These are phyloP conservation scores for Xanthoparmelia taractica DNA, from an alignment of 495 filamentous ascomycete genomes.

Conservation along the genomic window DNA sequence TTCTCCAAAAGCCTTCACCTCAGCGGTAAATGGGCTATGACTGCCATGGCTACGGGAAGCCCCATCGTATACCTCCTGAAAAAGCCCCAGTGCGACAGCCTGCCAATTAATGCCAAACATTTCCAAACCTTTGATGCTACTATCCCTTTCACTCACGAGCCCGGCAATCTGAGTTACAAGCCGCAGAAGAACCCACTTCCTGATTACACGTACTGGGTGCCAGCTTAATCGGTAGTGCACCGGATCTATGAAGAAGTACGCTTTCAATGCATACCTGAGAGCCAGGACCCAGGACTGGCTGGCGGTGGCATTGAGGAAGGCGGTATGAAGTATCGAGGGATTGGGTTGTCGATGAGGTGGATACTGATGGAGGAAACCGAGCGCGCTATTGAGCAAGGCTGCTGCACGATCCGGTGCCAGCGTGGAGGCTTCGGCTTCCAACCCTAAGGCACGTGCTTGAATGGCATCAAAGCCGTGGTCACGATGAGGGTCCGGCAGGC, in stretches of 20 bases:
- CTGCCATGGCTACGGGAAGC: constrained; percentile 47
- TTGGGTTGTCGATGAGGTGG: constrained; percentile 38
- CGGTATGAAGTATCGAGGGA: constrained; percentile 35
- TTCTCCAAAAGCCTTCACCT: constrained; percentile 29
- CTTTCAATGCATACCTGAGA: constrained; percentile 36
- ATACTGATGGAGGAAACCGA: constrained; percentile 31
- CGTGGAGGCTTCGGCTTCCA: constrained; percentile 26
- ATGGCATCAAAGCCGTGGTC: constrained; percentile 12
- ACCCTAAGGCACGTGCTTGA: constrained; percentile 21
- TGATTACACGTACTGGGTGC: constrained; percentile 40
- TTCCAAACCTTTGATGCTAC: background rate
- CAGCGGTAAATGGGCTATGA: constrained; percentile 41
- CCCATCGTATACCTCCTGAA: constrained; percentile 1
- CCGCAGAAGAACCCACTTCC: constrained; percentile 38
- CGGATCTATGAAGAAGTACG: constrained; percentile 36
- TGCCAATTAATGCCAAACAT: constrained; percentile 16
- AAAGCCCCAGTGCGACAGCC: constrained; percentile 1
- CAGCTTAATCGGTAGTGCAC: constrained; percentile 29
- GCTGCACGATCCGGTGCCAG: constrained; percentile 27
- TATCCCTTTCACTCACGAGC: constrained; percentile 7
- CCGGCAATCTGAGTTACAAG: constrained; percentile 31
- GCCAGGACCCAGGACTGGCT: constrained; percentile 31
- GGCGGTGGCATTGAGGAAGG: constrained; percentile 32
- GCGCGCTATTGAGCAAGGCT: constrained; percentile 25
- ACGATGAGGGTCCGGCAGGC: constrained; percentile 19